Evolutionary conservation across 495 filamentous ascomycete genomes (phyloP).

Genomic region (Halenospora varia): DNA sequence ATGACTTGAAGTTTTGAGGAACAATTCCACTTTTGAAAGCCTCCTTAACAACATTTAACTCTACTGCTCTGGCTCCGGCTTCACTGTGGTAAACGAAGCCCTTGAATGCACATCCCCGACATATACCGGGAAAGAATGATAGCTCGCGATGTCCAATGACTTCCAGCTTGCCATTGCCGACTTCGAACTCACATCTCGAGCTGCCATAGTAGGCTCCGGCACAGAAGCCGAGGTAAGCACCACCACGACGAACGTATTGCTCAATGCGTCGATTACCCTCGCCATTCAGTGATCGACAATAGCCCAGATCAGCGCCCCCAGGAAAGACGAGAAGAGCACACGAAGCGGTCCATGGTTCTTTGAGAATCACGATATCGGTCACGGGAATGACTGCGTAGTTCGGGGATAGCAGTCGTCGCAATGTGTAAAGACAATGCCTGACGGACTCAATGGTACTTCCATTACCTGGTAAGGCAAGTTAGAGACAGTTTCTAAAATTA

Average conservation of each 20-base stretch:
- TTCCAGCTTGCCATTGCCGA: constrained; percentile 74
- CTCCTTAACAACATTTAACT: constrained; percentile 60
- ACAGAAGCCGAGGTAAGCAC: constrained; percentile 84
- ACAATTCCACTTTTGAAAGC: constrained; percentile 44
- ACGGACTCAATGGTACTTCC: constrained; percentile 86
- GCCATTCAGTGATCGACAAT: constrained; percentile 85
- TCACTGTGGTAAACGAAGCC: constrained; percentile 94
- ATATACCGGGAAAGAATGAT: constrained; percentile 81
- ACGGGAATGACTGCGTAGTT: constrained; percentile 91
- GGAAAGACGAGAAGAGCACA: constrained; percentile 91
- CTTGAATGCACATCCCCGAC: constrained; percentile 80
- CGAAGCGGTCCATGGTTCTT: constrained; percentile 85
- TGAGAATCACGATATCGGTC: constrained; percentile 70
- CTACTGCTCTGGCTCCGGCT: constrained; percentile 70
- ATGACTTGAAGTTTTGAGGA: constrained; percentile 61
- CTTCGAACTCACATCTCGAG: constrained; percentile 82
- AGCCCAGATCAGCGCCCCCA: constrained; percentile 91
- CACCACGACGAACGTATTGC: constrained; percentile 82
- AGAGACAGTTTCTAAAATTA: not conserved
- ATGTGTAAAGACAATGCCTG: constrained; percentile 80
- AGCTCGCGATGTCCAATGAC: constrained; percentile 86
- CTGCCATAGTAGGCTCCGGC: constrained; percentile 92
- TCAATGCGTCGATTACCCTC: constrained; percentile 78
- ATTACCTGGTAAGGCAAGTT: constrained; percentile 49
- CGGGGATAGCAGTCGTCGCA: constrained; percentile 84